phyloP scores from a whole-genome alignment of 108 stramenopile species.

The Tribonema minus region DNA sequence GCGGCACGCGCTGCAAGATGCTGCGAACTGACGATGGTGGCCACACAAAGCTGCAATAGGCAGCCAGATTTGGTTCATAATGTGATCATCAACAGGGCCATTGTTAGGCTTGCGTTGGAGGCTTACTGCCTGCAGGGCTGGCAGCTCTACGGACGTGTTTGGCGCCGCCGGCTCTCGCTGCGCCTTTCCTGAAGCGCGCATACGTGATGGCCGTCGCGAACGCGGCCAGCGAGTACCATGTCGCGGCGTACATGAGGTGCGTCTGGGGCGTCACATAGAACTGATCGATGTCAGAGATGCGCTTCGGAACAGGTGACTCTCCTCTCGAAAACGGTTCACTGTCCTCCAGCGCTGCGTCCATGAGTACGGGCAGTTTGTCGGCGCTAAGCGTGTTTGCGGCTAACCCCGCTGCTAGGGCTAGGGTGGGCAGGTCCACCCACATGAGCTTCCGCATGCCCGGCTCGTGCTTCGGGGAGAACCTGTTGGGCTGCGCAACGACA shows the following conservation, averaged over 20 bases:
- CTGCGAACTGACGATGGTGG: too few species aligned
- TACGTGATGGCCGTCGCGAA: too few species aligned
- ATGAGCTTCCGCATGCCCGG: conserved; percentile 2
- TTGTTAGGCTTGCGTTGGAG: too few species aligned
- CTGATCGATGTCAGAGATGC: neutral
- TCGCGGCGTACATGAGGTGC: conserved; percentile 21
- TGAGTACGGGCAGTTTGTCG: neutral
- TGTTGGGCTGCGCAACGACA: conserved; percentile 3
- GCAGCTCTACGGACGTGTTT: too few species aligned
- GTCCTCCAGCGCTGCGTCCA: conserved; percentile 6
- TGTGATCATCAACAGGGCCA: too few species aligned
- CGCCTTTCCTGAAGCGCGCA: too few species aligned
- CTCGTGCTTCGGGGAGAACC: neutral
- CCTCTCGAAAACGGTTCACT: neutral
- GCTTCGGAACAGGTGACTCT: conserved; percentile 17
- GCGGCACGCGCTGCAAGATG: too few species aligned
- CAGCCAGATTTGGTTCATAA: too few species aligned
- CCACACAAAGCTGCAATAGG: too few species aligned
- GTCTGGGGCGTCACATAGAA: conserved; percentile 27
- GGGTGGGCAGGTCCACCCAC: conserved; percentile 13
- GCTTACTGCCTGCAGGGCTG: too few species aligned
- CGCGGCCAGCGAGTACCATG: too few species aligned
- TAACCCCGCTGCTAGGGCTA: neutral
- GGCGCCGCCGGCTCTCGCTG: too few species aligned
- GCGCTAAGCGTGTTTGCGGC: neutral